phyloP scores from a whole-genome alignment of 208 protist genomes.

The Trypanosoma vivax region DNA sequence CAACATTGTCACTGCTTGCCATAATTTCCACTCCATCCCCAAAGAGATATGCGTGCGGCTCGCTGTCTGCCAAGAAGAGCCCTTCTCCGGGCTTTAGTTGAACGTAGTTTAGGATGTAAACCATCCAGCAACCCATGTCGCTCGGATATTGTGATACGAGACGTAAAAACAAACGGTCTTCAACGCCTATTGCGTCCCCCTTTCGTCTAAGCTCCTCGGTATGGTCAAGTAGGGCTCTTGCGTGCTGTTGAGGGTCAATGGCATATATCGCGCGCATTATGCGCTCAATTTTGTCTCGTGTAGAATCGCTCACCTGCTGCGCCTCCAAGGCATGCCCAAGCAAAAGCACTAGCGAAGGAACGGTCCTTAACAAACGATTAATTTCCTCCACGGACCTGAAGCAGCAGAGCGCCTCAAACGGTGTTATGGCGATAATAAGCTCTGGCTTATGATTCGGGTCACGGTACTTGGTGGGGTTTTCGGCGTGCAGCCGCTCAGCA shows the following conservation, averaged over 20 bases:
- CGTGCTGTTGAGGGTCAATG: constrained; percentile 27
- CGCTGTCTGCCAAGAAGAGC: constrained; percentile 94
- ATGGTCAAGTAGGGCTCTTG: constrained; percentile 45
- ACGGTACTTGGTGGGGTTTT: constrained; percentile 93
- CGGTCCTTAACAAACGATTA: constrained; percentile 48
- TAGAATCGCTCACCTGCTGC: constrained; percentile 24
- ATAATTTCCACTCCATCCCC: constrained; percentile 97
- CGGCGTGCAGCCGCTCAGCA: constrained; percentile 83
- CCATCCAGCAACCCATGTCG: constrained; percentile 97
- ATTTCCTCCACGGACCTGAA: constrained; percentile 91
- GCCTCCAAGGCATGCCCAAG: constrained; percentile 14
- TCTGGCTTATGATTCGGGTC: constrained; percentile 99
- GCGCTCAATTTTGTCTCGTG: constrained; percentile 43
- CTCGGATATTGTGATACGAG: constrained; percentile 92
- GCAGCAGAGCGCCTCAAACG: constrained; percentile 93
- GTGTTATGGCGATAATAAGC: constrained; percentile 91
- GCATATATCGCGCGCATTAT: constrained; percentile 70
- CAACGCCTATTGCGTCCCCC: constrained; percentile 23
- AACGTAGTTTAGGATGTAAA: constrained; percentile 97
- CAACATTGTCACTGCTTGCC: constrained; percentile 96
- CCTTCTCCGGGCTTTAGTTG: constrained; percentile 90
- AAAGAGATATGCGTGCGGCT: constrained; percentile 97
- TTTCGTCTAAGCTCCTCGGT: constrained; percentile 28
- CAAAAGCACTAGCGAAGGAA: constrained; percentile 37
- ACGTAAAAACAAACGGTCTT: constrained; percentile 76